Conservation (phyloP, 139 green algal species). For the Coelastrella sp. region DNA sequence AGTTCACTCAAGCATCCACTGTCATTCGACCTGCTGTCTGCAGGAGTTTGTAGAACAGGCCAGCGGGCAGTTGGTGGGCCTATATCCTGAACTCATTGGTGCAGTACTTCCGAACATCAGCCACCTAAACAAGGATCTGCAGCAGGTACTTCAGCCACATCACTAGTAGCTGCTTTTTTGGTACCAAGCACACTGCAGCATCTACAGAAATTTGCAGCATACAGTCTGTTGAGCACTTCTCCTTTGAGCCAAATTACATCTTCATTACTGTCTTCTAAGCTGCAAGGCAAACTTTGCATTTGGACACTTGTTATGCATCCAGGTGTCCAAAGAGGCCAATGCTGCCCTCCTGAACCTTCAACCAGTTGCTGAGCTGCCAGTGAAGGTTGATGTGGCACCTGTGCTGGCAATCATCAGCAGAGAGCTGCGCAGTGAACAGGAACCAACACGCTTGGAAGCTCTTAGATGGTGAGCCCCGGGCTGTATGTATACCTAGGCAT, state of each 20-base stretch:
- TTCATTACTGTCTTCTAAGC: too few relatives aligned
- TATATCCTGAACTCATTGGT: constrained; percentile 81
- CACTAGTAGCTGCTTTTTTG: too few relatives aligned
- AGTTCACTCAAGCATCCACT: too few relatives aligned
- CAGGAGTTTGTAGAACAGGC: constrained; percentile 80
- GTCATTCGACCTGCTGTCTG: too few relatives aligned
- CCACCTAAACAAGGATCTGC: constrained; percentile 65
- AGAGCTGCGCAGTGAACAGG: constrained; percentile 68
- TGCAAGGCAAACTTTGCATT: too few relatives aligned
- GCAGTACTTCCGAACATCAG: constrained; percentile 88
- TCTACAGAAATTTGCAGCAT: too few relatives aligned
- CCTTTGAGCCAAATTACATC: too few relatives aligned
- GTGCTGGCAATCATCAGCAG: constrained; percentile 69
- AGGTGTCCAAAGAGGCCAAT: constrained; percentile 57
- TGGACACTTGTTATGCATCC: background rate
- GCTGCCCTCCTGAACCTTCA: constrained; percentile 55
- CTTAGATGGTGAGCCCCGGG: constrained; percentile 73
- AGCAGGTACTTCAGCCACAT: too few relatives aligned
- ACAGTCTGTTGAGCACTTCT: too few relatives aligned
- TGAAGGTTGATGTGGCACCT: constrained; percentile 57
- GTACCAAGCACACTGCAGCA: background rate
- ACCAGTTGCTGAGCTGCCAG: constrained; percentile 22
- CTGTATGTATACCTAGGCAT: background rate
- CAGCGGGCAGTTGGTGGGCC: constrained; percentile 69
- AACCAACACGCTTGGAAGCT: constrained; percentile 84